A percentile compares a stretch with the other conserved stretches of the same genome.
Evolutionary conservation across 2,329 filamentous ascomycete species (phyloP).

Genomic region (Pseudocercospora fijiensis): DNA sequence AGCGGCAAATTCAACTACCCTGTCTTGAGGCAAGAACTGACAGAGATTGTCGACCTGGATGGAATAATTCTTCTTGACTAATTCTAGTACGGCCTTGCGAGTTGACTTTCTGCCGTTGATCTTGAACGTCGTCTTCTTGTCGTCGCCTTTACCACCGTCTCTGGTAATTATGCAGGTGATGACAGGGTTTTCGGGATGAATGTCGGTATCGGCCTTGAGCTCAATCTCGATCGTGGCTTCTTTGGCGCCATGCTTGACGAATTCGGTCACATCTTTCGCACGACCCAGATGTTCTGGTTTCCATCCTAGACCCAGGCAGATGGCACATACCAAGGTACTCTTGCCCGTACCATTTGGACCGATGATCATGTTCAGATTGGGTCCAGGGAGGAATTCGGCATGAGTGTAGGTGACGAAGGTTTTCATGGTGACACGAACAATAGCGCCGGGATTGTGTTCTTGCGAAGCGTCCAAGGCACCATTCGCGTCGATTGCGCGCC

Average conservation of each 20-base stretch:
- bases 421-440: conserved; percentile 78
- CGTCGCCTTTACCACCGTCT: conserved; percentile 56
- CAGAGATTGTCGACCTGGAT: conserved; percentile 98
- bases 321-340: conserved; percentile 94
- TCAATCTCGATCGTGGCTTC: conserved; percentile 88
- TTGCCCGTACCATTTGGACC: conserved; percentile 98
- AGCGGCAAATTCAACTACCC: conserved; percentile 88
- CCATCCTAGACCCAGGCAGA: conserved; percentile 89
- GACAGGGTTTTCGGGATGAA: conserved; percentile 65
- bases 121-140: conserved; percentile 73
- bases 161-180: conserved; percentile 74
- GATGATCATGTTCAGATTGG: conserved; percentile 96
- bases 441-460: conserved; percentile 64
- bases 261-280: conserved; percentile 80
- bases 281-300: conserved; percentile 78
- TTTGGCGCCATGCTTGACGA: conserved; percentile 83
- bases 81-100: conserved; percentile 63
- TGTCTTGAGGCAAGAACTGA: conserved; percentile 94
- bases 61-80: conserved; percentile 68
- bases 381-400: conserved; percentile 86
- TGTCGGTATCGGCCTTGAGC: conserved; percentile 62
- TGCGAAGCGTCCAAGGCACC: neutral
- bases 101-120: conserved; percentile 65
- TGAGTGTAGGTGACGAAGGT: conserved; percentile 96
- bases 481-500: conserved; percentile 13